Evolutionary conservation across 2,329 filamentous ascomycete species (phyloP), one percentile per base, ranked within the genome.

Genomic region (Ploettnerulaceae sp.): DNA sequence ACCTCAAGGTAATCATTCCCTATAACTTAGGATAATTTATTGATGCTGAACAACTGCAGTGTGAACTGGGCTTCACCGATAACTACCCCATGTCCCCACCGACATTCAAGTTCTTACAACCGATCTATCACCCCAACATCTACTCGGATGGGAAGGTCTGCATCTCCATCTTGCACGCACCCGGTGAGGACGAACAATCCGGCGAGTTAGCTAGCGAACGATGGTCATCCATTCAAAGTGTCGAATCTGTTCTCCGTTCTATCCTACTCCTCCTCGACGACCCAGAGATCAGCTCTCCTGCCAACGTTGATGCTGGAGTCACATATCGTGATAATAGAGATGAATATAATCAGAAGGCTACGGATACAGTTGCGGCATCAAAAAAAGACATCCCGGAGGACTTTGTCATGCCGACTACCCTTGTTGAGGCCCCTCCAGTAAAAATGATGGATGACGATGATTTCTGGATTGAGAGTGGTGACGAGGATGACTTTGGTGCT

Each of bases 141-240:
- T 97, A 97, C 70, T 70, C 81, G 5, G 87, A 96, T 65, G 91
- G 91, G 59, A 84, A 84, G 57, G 77, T 97, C 34, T 97, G 93
- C 72, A 97, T 98, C 65, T 96, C 90, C 35, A 98, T 98, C 61
- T 81, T 98, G 8, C 91, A 98, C 67, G 78, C 81, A 14, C 89
- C 93, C 0, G 93, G 93, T 56, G 89, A 96, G 51, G 91, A 97
- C 63, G 80, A 86, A 57, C 91, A 90, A 74, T 95, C 90, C 0
- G 93, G 93, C 51, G 91, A 97, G 68, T 70, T 78, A 29, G 91
- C 93, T 5, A 85, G 84, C 48, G 93, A 97, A 69, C 86, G 91
- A 48, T 98, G 91, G 91, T 89, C 88, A 5, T 90, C 93, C 1
- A 82, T 93, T 3, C 91, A 97, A 66, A 86, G 90, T 15, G 91